These are phyloP conservation scores for Rhododendron griersonianum DNA, from an alignment of 148 eudicot species.

Conservation along the genomic window DNA sequence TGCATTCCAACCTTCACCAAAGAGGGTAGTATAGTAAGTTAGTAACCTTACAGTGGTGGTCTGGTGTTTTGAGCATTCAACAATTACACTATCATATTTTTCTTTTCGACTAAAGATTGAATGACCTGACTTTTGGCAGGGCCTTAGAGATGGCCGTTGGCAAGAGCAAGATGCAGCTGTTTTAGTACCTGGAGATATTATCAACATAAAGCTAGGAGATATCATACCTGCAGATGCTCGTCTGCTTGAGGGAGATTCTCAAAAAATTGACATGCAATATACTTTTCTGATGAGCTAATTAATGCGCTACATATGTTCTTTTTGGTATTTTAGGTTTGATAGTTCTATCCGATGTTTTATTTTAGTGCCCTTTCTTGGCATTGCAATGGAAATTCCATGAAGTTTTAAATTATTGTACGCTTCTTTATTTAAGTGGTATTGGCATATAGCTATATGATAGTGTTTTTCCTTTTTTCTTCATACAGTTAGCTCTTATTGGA, in stretches of 20 bases:
- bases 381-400: background rate
- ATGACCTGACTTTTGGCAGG: slow-evolving; percentile 26
- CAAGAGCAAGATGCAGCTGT: slow-evolving; percentile 65
- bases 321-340: background rate
- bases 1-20: background rate
- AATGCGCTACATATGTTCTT: background rate
- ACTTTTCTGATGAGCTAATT: background rate
- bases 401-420: background rate
- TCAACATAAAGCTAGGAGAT: slow-evolving; percentile 70
- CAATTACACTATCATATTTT: background rate
- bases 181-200: slow-evolving; percentile 68
- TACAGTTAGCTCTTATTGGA: slow-evolving; percentile 72
- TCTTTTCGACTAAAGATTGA: background rate
- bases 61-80: background rate
- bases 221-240: slow-evolving; percentile 81
- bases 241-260: slow-evolving; percentile 72
- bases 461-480: background rate
- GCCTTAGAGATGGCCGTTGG: slow-evolving; percentile 68
- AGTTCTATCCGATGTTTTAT: background rate
- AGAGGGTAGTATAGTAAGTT: background rate
- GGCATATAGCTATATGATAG: background rate
- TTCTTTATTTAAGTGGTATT: background rate
- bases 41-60: background rate
- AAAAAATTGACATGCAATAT: slow-evolving; percentile 60
- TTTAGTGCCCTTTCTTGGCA: slow-evolving; percentile 1